A percentile compares a stretch with the other conserved stretches of the same genome.
Evolutionary conservation across 1,139 yeast genomes (phyloP).

Genomic region (Debaryomyces psychrophilus): DNA sequence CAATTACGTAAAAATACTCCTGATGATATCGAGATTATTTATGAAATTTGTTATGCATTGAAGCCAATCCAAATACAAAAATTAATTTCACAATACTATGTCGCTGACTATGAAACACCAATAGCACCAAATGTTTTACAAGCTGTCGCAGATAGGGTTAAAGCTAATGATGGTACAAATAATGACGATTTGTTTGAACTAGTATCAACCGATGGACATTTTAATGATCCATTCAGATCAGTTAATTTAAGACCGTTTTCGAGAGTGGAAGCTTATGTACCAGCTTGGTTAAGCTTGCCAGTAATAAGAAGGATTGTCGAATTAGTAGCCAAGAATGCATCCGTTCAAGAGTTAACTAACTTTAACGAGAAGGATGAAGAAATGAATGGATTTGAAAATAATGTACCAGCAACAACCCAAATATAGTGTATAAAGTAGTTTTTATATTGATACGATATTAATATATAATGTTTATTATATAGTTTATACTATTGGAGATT

Average conservation of each 20-base stretch:
- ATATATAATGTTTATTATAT: conserved; percentile 10
- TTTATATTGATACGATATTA: conserved; percentile 7
- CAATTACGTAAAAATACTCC: conserved; percentile 89
- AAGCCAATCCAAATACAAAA: conserved; percentile 94
- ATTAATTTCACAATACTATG: conserved; percentile 83
- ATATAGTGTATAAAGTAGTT: conserved; percentile 3
- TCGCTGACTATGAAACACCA: conserved; percentile 96
- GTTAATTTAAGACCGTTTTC: conserved; percentile 84
- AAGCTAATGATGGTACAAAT: conserved; percentile 57
- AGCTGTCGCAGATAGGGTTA: conserved; percentile 83
- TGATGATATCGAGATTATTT: conserved; percentile 89
- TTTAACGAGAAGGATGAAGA: conserved; percentile 18
- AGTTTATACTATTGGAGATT: neutral
- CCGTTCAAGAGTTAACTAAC: conserved; percentile 40
- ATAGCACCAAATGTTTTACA: conserved; percentile 82
- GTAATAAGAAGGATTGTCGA: conserved; percentile 86
- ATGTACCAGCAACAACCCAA: neutral
- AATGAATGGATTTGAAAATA: conserved; percentile 12
- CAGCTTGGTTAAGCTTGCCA: conserved; percentile 92
- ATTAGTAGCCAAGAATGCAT: conserved; percentile 81
- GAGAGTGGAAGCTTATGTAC: conserved; percentile 93
- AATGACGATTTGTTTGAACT: conserved; percentile 71
- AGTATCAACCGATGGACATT: conserved; percentile 78
- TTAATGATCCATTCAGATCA: conserved; percentile 84
- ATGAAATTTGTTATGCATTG: conserved; percentile 92